These are phyloP conservation scores for Mortierella sp. DNA, from an alignment of 371 early-diverging fungal species.

Conservation along the genomic window DNA sequence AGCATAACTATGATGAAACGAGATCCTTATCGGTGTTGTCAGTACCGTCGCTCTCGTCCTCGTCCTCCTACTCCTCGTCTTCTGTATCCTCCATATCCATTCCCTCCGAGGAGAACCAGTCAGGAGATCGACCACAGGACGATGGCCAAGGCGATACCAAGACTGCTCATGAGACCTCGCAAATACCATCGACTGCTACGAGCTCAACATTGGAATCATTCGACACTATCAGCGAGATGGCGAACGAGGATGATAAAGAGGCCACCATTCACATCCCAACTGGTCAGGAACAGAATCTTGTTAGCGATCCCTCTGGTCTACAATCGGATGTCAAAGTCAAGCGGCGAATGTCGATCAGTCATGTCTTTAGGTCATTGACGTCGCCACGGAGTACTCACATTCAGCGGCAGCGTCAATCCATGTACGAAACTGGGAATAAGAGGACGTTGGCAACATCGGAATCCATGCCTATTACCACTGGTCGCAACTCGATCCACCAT, in stretches of 20 bases:
- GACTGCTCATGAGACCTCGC: not conserved
- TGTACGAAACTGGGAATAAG: constrained; percentile 6
- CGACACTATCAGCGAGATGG: not conserved
- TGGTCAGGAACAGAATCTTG: not conserved
- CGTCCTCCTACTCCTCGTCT: constrained; percentile 10
- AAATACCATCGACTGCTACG: not conserved
- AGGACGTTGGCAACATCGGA: not conserved
- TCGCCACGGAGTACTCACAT: not conserved
- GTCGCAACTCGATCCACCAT: not conserved
- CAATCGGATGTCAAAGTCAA: constrained; percentile 12
- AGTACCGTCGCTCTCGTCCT: constrained; percentile 19
- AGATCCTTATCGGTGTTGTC: constrained; percentile 11
- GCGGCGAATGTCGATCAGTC: constrained; percentile 32
- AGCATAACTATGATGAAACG: too few relatives aligned
- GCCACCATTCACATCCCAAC: not conserved
- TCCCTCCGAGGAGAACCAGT: not conserved
- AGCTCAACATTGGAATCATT: not conserved
- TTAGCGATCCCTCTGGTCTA: not conserved
- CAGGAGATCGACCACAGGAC: not conserved
- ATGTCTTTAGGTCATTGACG: constrained; percentile 26
- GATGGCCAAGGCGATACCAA: not conserved
- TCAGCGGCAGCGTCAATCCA: too few relatives aligned
- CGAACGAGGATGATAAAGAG: not conserved
- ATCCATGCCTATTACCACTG: too few relatives aligned
- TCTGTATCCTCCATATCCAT: constrained; percentile 16